Evolutionary conservation across 768 basidiomycete genomes (phyloP).

Genomic region (Suillus decipiens): DNA sequence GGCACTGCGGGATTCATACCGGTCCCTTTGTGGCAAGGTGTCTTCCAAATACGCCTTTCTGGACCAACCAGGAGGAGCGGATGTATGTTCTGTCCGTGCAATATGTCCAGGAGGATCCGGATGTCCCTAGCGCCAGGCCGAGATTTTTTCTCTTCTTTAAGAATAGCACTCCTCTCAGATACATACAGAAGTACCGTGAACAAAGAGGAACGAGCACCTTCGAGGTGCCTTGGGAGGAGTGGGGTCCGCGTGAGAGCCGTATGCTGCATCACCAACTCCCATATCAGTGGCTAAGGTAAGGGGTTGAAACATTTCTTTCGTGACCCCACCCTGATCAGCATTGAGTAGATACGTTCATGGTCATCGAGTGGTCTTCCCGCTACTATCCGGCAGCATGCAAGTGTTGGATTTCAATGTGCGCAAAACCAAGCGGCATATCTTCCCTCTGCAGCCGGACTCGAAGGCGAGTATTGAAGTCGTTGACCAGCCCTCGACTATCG

Average conservation of each 20-base stretch:
- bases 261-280: slow-evolving; percentile 27
- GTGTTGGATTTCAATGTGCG: slow-evolving; percentile 36
- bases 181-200: slow-evolving; percentile 11
- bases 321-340: not conserved
- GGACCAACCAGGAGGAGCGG: slow-evolving; percentile 27
- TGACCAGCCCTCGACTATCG: slow-evolving; percentile 14
- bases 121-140: slow-evolving; percentile 15
- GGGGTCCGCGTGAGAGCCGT: slow-evolving; percentile 40
- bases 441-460: not conserved
- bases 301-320: not conserved
- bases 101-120: slow-evolving; percentile 16
- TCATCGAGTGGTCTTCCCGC: slow-evolving; percentile 35
- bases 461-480: slow-evolving; percentile 8
- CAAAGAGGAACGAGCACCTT: not conserved
- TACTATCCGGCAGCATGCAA: slow-evolving; percentile 7
- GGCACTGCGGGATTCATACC: slow-evolving; percentile 32
- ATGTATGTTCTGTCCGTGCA: slow-evolving; percentile 26
- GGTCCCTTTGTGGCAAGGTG: slow-evolving; percentile 34
- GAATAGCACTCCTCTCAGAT: slow-evolving; percentile 30
- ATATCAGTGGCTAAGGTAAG: slow-evolving; percentile 45
- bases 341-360: slow-evolving; percentile 44
- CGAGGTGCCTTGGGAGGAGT: slow-evolving; percentile 36
- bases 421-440: slow-evolving; percentile 11
- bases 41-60: slow-evolving; percentile 25
- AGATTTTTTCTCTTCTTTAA: slow-evolving; percentile 34